A percentile compares a stretch with the other conserved stretches of the same genome.
Conservation (phyloP, 768 basidiomycete species). For the Mycena amicta region DNA sequence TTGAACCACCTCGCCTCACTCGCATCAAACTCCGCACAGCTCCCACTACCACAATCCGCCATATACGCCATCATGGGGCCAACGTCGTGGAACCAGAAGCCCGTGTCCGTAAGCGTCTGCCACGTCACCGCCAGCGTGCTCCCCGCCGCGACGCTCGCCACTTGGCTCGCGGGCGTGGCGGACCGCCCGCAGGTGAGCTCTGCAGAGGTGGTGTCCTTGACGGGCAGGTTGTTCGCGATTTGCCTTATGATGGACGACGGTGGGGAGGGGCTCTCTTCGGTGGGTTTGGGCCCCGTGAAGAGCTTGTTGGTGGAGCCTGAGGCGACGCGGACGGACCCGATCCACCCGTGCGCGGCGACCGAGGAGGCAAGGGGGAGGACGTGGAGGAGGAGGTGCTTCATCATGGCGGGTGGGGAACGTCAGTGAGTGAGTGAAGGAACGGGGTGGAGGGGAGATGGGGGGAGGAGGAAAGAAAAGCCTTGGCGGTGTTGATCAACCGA, state of each 20-base stretch:
- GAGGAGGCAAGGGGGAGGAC: slow-evolving; percentile 17
- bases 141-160: slow-evolving; percentile 49
- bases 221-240: slow-evolving; percentile 21
- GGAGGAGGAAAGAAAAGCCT: too few species aligned
- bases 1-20: slow-evolving; percentile 57
- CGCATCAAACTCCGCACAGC: slow-evolving; percentile 47
- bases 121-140: slow-evolving; percentile 47
- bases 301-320: too few species aligned
- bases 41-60: slow-evolving; percentile 46
- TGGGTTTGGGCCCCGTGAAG: slow-evolving; percentile 13
- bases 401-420: too few species aligned
- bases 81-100: slow-evolving; percentile 26
- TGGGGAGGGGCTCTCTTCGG: slow-evolving; percentile 3
- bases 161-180: slow-evolving; percentile 45
- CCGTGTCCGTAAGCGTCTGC: slow-evolving; percentile 27
- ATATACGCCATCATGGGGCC: slow-evolving; percentile 41
- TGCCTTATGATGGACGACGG: slow-evolving; percentile 12
- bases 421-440: too few species aligned
- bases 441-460: too few species aligned
- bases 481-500: too few species aligned
- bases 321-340: slow-evolving; percentile 10
- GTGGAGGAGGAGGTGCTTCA: slow-evolving; percentile 8
- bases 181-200: slow-evolving; percentile 51
- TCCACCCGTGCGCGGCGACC: slow-evolving; percentile 18
- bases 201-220: slow-evolving; percentile 44